Conservation (phyloP, 768 basidiomycete species). For the Panus rudis region DNA sequence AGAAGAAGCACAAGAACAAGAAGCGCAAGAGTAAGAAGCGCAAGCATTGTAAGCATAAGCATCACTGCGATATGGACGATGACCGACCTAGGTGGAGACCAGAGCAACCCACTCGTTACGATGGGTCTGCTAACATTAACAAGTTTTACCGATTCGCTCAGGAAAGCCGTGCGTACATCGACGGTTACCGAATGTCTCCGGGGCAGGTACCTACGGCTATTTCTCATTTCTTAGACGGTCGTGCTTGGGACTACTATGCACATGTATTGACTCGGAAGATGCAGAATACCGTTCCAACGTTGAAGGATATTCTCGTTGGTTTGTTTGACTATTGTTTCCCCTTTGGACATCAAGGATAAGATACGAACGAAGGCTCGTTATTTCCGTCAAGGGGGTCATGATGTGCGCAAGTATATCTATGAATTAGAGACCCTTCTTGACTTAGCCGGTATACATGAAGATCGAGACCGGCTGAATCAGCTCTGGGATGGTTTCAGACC, state of each 20-base stretch:
- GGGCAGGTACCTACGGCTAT: neutral
- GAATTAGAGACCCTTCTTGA: conserved; percentile 28
- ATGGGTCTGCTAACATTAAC: conserved; percentile 3
- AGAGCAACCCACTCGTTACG: conserved; percentile 2
- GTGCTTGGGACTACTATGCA: conserved; percentile 20
- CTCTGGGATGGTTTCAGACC: conserved; percentile 28
- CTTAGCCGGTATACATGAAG: conserved; percentile 24
- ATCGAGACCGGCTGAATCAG: conserved; percentile 22
- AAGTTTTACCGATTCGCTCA: conserved; percentile 8
- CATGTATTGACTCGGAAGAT: no score
- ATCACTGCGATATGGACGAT: neutral
- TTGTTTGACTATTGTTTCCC: conserved; percentile 22
- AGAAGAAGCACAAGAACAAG: no score
- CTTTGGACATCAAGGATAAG: conserved; percentile 13
- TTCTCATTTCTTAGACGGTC: conserved; percentile 13
- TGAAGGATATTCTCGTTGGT: no score
- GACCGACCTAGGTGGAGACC: no score
- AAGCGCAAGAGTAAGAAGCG: neutral
- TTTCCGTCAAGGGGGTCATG: conserved; percentile 19
- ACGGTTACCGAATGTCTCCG: neutral
- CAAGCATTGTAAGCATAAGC: neutral
- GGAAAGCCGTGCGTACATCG: conserved; percentile 3
- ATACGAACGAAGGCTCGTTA: conserved; percentile 20
- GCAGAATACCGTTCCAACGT: no score
- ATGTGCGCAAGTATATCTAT: conserved; percentile 26